These are phyloP conservation scores for Neltuma alba DNA, from an alignment of 306 rosid genomes.

Conservation along the genomic window DNA sequence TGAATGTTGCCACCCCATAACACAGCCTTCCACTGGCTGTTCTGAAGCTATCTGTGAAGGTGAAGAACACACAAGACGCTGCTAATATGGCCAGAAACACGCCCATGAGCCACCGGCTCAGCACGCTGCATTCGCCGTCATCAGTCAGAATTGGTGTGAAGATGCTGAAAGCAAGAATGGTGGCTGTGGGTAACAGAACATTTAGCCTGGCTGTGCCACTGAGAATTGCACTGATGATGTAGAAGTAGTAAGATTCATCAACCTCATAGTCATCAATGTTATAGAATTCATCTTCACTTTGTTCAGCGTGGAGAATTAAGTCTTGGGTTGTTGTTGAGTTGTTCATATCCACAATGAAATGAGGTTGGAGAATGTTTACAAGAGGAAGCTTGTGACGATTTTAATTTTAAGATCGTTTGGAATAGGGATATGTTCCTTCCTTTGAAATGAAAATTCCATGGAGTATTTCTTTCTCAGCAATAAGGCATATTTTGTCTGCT, in stretches of 20 bases:
- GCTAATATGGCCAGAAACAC: slow-evolving; percentile 52
- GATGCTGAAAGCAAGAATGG: slow-evolving; percentile 66
- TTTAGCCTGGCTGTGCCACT: slow-evolving; percentile 73
- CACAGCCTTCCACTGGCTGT: slow-evolving; percentile 51
- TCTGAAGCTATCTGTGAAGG: slow-evolving; percentile 63
- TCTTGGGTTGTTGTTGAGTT: slow-evolving; percentile 41
- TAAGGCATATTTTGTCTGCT: slow-evolving; percentile 31
- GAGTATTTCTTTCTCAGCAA: slow-evolving; percentile 33
- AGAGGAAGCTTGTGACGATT: slow-evolving; percentile 19
- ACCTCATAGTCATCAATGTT: slow-evolving; percentile 42
- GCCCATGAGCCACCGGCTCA: slow-evolving; percentile 54
- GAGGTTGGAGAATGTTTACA: slow-evolving; percentile 1
- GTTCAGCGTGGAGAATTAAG: slow-evolving; percentile 37
- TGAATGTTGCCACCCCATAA: slow-evolving; percentile 62
- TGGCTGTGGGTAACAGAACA: slow-evolving; percentile 61
- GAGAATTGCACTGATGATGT: slow-evolving; percentile 52
- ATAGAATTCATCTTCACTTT: slow-evolving; percentile 27
- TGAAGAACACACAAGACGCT: slow-evolving; percentile 59
- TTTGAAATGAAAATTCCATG: slow-evolving; percentile 30
- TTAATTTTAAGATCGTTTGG: background rate
- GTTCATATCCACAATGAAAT: slow-evolving; percentile 37
- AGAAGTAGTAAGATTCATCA: slow-evolving; percentile 51
- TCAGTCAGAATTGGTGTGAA: slow-evolving; percentile 58
- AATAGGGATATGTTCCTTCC: slow-evolving; percentile 32
- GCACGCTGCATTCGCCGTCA: slow-evolving; percentile 51